Percentiles rank a stretch among this genome's conserved stretches.
Conservation (phyloP, 2,329 filamentous ascomycete species). For the Penicillium sp. region DNA sequence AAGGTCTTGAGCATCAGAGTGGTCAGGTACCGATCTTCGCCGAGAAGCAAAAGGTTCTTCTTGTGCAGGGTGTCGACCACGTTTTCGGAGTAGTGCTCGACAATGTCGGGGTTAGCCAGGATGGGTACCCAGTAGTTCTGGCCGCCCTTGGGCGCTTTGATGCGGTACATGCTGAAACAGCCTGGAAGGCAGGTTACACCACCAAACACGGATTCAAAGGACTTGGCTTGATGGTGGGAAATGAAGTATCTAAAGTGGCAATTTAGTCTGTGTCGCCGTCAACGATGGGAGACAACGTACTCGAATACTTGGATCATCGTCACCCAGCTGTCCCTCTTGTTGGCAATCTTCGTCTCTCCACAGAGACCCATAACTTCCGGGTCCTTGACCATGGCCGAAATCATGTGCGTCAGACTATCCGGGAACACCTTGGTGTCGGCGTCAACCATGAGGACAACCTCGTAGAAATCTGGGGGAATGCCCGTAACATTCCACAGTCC, state of each 20-base stretch:
- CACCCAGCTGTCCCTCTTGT: slow-evolving; percentile 92
- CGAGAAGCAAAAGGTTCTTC: slow-evolving; percentile 87
- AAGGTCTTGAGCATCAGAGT: slow-evolving; percentile 98
- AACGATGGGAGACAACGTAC: slow-evolving; percentile 36
- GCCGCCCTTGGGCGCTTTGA: slow-evolving; percentile 96
- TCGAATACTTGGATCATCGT: slow-evolving; percentile 98
- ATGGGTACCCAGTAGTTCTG: slow-evolving; percentile 99
- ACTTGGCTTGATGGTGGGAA: slow-evolving; percentile 93
- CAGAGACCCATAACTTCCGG: slow-evolving; percentile 99
- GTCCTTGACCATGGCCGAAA: slow-evolving; percentile 98
- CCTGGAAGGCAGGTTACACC: slow-evolving; percentile 97
- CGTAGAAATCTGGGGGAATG: slow-evolving; percentile 96
- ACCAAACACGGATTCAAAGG: slow-evolving; percentile 96
- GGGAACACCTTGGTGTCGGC: slow-evolving; percentile 99
- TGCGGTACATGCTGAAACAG: slow-evolving; percentile 99
- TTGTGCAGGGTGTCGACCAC: slow-evolving; percentile 97
- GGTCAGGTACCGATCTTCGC: slow-evolving; percentile 90
- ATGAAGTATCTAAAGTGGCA: slow-evolving; percentile 69
- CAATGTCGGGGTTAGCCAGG: slow-evolving; percentile 93
- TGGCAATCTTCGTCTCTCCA: slow-evolving; percentile 98
- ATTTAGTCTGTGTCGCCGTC: slow-evolving; percentile 3
- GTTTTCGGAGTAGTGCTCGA: slow-evolving; percentile 98
- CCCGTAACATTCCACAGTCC: slow-evolving; percentile 98
- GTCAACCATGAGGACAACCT: slow-evolving; percentile 97
- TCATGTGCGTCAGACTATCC: slow-evolving; percentile 96